Evolutionary conservation across 371 early-diverging fungal genomes (phyloP).

Genomic region (Mucor velutinosus): DNA sequence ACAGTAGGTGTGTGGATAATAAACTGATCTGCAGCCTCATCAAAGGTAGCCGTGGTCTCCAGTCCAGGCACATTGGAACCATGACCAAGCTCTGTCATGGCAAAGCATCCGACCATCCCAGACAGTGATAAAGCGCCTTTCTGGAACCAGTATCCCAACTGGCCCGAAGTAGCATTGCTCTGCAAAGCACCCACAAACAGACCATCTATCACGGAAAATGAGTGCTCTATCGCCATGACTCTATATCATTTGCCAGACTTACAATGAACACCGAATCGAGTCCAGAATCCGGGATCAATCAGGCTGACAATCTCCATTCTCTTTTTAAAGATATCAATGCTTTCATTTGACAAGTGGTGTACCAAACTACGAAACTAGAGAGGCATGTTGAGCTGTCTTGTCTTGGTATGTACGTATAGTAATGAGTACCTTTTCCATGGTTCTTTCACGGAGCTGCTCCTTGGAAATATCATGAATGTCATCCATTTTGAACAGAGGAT

Average conservation of each 20-base stretch:
- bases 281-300: slow-evolving; percentile 91
- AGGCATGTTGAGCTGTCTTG: neutral
- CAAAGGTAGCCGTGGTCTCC: slow-evolving; percentile 93
- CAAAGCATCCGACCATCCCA: slow-evolving; percentile 88
- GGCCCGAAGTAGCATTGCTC: slow-evolving; percentile 86
- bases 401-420: neutral
- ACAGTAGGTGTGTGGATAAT: slow-evolving; percentile 89
- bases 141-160: slow-evolving; percentile 86
- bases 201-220: slow-evolving; percentile 48
- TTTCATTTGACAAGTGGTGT: slow-evolving; percentile 75
- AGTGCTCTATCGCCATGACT: neutral
- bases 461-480: slow-evolving; percentile 80
- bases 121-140: slow-evolving; percentile 85
- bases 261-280: slow-evolving; percentile 92
- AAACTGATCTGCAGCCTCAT: slow-evolving; percentile 82
- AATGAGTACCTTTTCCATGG: slow-evolving; percentile 75
- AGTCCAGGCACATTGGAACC: slow-evolving; percentile 92
- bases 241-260: slow-evolving; percentile 5
- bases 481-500: slow-evolving; percentile 82
- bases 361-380: slow-evolving; percentile 68
- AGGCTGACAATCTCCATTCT: slow-evolving; percentile 84
- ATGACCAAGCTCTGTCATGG: slow-evolving; percentile 90
- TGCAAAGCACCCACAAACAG: slow-evolving; percentile 89
- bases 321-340: slow-evolving; percentile 72
- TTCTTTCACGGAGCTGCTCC: slow-evolving; percentile 80